Conservation (phyloP, 305 asterid species). For the Rubia peregrina region DNA sequence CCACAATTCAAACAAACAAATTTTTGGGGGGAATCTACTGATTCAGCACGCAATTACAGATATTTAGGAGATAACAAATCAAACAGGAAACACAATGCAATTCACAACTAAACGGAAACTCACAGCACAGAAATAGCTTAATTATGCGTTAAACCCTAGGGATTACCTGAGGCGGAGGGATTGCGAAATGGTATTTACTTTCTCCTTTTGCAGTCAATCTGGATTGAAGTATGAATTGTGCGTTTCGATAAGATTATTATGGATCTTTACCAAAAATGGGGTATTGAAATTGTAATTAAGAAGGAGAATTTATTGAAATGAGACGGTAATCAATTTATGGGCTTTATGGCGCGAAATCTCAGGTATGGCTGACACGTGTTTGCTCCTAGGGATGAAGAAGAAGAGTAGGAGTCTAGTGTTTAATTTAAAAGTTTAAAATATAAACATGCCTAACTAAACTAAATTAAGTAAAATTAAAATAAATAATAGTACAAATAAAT, state of each 20-base stretch:
- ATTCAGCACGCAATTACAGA: background rate
- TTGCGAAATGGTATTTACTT: too few species aligned
- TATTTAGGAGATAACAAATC: background rate
- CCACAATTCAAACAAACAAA: background rate
- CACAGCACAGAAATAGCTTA: background rate
- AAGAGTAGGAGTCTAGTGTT: background rate
- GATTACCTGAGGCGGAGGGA: background rate
- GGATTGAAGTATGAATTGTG: background rate
- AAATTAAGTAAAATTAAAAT: too few species aligned
- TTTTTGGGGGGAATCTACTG: too few species aligned
- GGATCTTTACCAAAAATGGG: background rate
- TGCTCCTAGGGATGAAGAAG: background rate
- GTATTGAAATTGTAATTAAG: background rate
- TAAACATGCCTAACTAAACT: too few species aligned
- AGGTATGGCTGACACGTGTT: slow-evolving; percentile 1
- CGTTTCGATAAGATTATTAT: background rate
- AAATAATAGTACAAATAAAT: too few species aligned
- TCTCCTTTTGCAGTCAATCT: background rate
- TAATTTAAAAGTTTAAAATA: too few species aligned
- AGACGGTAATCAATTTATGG: background rate
- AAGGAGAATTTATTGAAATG: background rate
- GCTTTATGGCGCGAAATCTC: background rate
- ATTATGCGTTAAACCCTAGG: background rate
- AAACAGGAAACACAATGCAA: background rate
- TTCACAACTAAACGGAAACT: background rate